These are phyloP conservation scores for Friedmanniomyces simplex DNA, from an alignment of 495 filamentous ascomycete genomes.

Conservation along the genomic window DNA sequence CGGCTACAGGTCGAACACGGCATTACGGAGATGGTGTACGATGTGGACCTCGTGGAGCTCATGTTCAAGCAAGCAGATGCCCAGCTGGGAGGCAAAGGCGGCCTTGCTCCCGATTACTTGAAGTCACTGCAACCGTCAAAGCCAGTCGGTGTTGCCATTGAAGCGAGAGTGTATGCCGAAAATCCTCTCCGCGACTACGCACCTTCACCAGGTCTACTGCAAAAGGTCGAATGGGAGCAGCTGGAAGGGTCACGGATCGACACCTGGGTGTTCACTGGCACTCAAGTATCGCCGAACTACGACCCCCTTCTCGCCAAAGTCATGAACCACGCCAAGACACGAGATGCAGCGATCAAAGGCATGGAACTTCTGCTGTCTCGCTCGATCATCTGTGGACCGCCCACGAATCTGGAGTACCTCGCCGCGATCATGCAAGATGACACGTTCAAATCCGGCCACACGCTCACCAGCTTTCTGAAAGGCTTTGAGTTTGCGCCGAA, in stretches of 20 bases:
- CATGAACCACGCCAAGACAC: conserved; percentile 40
- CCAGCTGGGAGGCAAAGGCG: conserved; percentile 34
- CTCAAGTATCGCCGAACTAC: conserved; percentile 45
- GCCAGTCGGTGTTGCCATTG: conserved; percentile 43
- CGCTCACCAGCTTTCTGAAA: conserved; percentile 44
- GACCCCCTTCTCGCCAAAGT: conserved; percentile 55
- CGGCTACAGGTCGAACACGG: conserved; percentile 58
- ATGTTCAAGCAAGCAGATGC: conserved; percentile 46
- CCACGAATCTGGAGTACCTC: conserved; percentile 49
- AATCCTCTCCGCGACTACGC: conserved; percentile 47
- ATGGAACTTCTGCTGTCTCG: conserved; percentile 35
- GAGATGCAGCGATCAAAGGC: conserved; percentile 36
- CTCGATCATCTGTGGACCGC: conserved; percentile 43
- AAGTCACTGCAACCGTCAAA: conserved; percentile 26
- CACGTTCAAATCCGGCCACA: conserved; percentile 39
- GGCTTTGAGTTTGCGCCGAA: conserved; percentile 39
- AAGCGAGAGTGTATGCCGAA: conserved; percentile 53
- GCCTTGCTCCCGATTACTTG: conserved; percentile 30
- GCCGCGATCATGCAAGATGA: conserved; percentile 35
- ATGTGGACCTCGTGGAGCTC: conserved; percentile 47
- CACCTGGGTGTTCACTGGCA: conserved; percentile 51
- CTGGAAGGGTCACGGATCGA: conserved; percentile 43
- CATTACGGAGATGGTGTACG: conserved; percentile 51
- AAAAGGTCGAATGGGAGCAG: conserved; percentile 43
- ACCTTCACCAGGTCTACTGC: conserved; percentile 47